Evolutionary conservation across 108 stramenopile species (phyloP).

Genomic region (Pseudonitzschia delicatissima): DNA sequence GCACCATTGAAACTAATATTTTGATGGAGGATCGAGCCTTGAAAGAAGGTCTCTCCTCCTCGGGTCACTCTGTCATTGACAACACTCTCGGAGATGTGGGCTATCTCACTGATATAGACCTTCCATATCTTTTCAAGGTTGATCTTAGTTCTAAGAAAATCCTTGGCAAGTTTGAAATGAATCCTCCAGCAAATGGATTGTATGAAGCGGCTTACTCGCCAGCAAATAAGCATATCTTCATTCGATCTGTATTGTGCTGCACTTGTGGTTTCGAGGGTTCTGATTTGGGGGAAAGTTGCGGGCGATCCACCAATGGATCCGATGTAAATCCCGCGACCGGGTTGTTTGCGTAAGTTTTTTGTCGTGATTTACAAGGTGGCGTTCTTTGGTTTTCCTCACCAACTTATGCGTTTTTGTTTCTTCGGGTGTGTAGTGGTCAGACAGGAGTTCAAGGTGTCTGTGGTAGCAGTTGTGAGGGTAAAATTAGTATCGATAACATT

Average conservation of each 20-base stretch:
- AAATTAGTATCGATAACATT: constrained; percentile 12
- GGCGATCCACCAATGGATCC: not conserved
- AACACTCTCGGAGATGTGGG: constrained; percentile 21
- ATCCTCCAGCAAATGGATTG: not conserved
- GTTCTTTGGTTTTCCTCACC: not conserved
- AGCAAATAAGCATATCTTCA: constrained; percentile 20
- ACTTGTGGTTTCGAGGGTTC: constrained; percentile 24
- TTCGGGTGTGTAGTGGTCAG: constrained; percentile 12
- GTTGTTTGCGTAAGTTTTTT: constrained; percentile 20
- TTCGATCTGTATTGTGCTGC: constrained; percentile 14
- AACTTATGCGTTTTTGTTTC: not conserved
- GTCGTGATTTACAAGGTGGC: not conserved
- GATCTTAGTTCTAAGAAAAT: constrained; percentile 15
- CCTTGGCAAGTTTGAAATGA: constrained; percentile 10
- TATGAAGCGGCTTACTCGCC: constrained; percentile 10
- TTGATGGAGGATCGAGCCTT: not conserved
- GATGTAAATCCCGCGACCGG: constrained; percentile 10
- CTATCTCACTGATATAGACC: constrained; percentile 4
- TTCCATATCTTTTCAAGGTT: constrained; percentile 9
- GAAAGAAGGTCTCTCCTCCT: constrained; percentile 1
- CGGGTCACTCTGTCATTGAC: constrained; percentile 15
- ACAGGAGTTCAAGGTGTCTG: constrained; percentile 3
- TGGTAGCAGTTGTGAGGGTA: constrained; percentile 27
- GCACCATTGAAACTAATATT: constrained; percentile 10
- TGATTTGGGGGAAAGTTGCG: not conserved